Evolutionary conservation across 768 basidiomycete species (phyloP), one percentile per base, ranked within the genome.

Genomic region (Boletus reticulatus): DNA sequence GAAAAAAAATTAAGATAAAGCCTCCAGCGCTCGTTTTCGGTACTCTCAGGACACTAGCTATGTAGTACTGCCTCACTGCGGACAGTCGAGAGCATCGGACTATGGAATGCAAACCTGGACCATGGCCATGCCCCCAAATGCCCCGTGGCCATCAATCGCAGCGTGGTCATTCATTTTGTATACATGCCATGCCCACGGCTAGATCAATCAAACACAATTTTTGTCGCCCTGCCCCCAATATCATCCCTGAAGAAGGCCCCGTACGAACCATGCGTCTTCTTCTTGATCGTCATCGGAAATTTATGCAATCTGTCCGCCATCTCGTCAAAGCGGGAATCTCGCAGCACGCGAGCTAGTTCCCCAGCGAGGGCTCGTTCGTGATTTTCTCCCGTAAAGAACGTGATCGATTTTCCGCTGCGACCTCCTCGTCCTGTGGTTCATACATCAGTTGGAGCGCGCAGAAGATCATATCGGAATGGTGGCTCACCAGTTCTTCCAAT

Each of bases 241-340:
- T 78, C 79, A 61, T 89, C 84, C 53, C 87, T 72, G 72, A 81
- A 93, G 73, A 92, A 93, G 6, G 89, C 90, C 6, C 95, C 95
- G 63, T 97, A 98, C 41, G 83, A 88, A 19, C 91, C 77, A 65
- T 98, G 95, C 62, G 88, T 84, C 80, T 85, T 92, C 80, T 98
- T 98, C 79, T 96, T 97, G 76, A 98, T 93, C 55, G 94, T 92
- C 82, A 95, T 92, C 48, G 94, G 93, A 78, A 97, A 98, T 65
- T 87, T 85, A 55, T 86, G 84, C 73, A 97, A 76, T 24, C 53
- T 62, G 50, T 71, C 69, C 6, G 74, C 85, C 61, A 89, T 84
- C 46, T 86, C 82, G 53, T 88, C 83, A 59, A 90, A 92, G 31
- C 89, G 92, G 43, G 89, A 88, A 70, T 98, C 97, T 50, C 88